A percentile compares a stretch with the other conserved stretches of the same genome.
phyloP scores from a whole-genome alignment of 805 yeast species.

The Huiozyma naganishii region DNA sequence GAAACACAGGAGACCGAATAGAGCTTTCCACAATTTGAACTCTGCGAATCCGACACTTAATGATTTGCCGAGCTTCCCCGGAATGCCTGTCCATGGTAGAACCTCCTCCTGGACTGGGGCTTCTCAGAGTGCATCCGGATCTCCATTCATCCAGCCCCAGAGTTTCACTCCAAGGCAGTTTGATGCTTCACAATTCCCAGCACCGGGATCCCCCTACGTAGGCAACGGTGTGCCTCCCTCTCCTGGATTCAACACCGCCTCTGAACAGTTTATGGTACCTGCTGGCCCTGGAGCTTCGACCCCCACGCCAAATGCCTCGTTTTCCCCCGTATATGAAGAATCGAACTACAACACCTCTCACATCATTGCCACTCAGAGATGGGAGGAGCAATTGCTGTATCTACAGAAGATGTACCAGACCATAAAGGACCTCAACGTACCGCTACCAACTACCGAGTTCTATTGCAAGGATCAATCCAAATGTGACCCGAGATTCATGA shows the following conservation, averaged over 20 bases:
- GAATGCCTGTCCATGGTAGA: neutral
- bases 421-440: conserved; percentile 71
- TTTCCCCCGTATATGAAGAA: neutral
- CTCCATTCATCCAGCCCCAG: neutral
- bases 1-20: conserved; percentile 22
- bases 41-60: conserved; percentile 1
- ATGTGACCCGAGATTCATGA: conserved; percentile 67
- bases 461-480: conserved; percentile 72
- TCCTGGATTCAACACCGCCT: neutral
- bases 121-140: conserved; percentile 2
- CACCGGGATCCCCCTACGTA: conserved; percentile 4
- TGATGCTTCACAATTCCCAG: conserved; percentile 5
- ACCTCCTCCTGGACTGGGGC: conserved; percentile 2
- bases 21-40: conserved; percentile 19
- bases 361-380: conserved; percentile 26
- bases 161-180: conserved; percentile 8
- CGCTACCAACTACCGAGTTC: conserved; percentile 65
- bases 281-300: neutral
- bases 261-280: neutral
- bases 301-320: neutral
- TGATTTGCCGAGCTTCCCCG: neutral
- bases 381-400: conserved; percentile 28
- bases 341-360: conserved; percentile 14
- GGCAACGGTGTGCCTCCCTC: neutral
- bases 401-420: conserved; percentile 47